phyloP scores from a whole-genome alignment of 768 basidiomycete genomes.

The Multifurca ochricompacta region DNA sequence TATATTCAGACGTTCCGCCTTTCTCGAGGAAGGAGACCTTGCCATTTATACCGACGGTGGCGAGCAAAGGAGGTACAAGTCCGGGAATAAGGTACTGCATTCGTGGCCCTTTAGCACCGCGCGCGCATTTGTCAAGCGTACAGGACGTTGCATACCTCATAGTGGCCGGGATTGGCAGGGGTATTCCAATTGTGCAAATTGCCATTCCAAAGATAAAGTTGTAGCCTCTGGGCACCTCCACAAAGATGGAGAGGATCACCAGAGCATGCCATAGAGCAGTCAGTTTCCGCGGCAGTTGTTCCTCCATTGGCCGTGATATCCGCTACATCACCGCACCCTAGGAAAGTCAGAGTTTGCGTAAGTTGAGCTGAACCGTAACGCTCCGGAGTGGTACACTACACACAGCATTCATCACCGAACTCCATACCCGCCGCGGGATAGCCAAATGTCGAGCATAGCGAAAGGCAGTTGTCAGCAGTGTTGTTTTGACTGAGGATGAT shows the following conservation, averaged over 20 bases:
- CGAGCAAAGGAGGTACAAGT: slow-evolving; percentile 62
- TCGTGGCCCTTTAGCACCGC: not conserved
- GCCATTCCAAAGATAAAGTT: slow-evolving; percentile 29
- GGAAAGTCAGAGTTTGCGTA: not conserved
- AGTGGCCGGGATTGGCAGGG: slow-evolving; percentile 56
- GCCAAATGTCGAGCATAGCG: slow-evolving; percentile 62
- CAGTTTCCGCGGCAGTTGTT: slow-evolving; percentile 28
- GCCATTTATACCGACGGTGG: slow-evolving; percentile 72
- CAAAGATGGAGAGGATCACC: slow-evolving; percentile 66
- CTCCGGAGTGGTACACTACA: slow-evolving; percentile 25
- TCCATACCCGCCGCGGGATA: slow-evolving; percentile 66
- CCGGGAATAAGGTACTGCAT: slow-evolving; percentile 43
- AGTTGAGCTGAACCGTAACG: not conserved
- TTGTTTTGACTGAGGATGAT: slow-evolving; percentile 54
- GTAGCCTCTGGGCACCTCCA: slow-evolving; percentile 48
- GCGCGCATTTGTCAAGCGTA: not conserved
- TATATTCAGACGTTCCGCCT: slow-evolving; percentile 49
- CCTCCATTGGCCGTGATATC: slow-evolving; percentile 39
- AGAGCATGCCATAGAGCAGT: slow-evolving; percentile 49
- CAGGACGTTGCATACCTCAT: slow-evolving; percentile 48
- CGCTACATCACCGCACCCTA: slow-evolving; percentile 63
- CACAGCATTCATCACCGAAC: slow-evolving; percentile 68
- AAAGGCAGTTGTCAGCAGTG: slow-evolving; percentile 55
- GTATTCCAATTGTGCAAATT: slow-evolving; percentile 53
- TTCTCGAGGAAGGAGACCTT: slow-evolving; percentile 80